These are phyloP conservation scores for Tetracladium setigerum DNA, from an alignment of 495 filamentous ascomycete species.

Conservation along the genomic window DNA sequence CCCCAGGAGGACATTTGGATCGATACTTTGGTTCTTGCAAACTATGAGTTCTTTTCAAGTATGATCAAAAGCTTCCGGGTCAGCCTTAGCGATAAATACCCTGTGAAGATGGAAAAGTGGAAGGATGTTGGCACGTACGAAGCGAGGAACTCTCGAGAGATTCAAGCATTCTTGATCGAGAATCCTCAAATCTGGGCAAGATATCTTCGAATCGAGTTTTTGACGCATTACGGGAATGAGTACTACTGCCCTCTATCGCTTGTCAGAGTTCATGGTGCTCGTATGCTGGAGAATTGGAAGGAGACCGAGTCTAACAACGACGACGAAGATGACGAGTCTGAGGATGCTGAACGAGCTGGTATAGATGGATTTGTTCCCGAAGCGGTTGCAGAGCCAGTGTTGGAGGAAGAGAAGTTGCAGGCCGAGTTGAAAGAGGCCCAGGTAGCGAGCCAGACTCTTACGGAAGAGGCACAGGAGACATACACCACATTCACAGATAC, in stretches of 20 bases:
- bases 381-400: conserved; percentile 23
- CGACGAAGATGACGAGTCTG: conserved; percentile 29
- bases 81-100: conserved; percentile 87
- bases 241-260: conserved; percentile 93
- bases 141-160: conserved; percentile 82
- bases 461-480: background rate
- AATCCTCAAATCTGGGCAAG: conserved; percentile 94
- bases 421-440: conserved; percentile 6
- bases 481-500: too few relatives aligned
- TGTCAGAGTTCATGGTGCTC: conserved; percentile 86
- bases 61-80: conserved; percentile 88
- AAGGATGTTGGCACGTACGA: conserved; percentile 81
- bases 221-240: conserved; percentile 91
- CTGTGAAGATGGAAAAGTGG: conserved; percentile 88
- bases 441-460: background rate
- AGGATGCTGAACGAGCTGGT: conserved; percentile 23
- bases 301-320: conserved; percentile 63
- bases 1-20: conserved; percentile 77
- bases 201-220: conserved; percentile 83
- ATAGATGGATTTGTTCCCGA: conserved; percentile 29
- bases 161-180: conserved; percentile 88
- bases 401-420: conserved; percentile 16
- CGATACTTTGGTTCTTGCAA: conserved; percentile 91
- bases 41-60: conserved; percentile 97
- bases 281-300: conserved; percentile 77